Percentiles rank a stretch among this genome's conserved stretches.
Evolutionary conservation across 2,329 filamentous ascomycete species (phyloP).

Genomic region (Thielaviopsis populi): DNA sequence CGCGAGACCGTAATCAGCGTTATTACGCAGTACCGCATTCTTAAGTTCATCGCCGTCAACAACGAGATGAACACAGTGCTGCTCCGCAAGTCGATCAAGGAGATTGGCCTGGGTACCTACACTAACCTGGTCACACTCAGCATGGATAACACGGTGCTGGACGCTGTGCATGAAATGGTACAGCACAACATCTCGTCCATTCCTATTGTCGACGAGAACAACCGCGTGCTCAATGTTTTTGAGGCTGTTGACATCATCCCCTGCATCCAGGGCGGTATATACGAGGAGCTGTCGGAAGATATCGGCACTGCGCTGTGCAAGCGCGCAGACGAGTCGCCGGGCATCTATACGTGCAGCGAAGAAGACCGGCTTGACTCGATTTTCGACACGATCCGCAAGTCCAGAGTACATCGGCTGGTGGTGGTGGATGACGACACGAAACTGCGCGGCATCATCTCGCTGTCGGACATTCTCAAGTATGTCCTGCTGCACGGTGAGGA

Average conservation of each 20-base stretch:
- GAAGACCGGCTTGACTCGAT: slow-evolving; percentile 89
- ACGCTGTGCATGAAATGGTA: slow-evolving; percentile 88
- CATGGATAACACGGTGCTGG: slow-evolving; percentile 85
- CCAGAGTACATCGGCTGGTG: slow-evolving; percentile 80
- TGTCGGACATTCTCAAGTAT: slow-evolving; percentile 94
- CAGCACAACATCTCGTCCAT: slow-evolving; percentile 88
- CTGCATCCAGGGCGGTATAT: slow-evolving; percentile 81
- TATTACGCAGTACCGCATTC: slow-evolving; percentile 92
- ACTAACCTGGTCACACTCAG: slow-evolving; percentile 61
- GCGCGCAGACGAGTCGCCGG: slow-evolving; percentile 78
- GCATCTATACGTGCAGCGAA: slow-evolving; percentile 89
- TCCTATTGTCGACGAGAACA: slow-evolving; percentile 70
- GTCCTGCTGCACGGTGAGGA: slow-evolving; percentile 69
- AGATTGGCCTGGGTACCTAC: slow-evolving; percentile 78
- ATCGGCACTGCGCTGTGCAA: slow-evolving; percentile 83
- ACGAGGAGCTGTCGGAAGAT: slow-evolving; percentile 74
- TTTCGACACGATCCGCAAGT: slow-evolving; percentile 92
- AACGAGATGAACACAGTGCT: slow-evolving; percentile 69
- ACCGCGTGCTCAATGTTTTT: slow-evolving; percentile 80
- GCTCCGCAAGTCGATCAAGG: slow-evolving; percentile 71
- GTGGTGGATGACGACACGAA: slow-evolving; percentile 82
- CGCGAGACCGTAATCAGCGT: slow-evolving; percentile 90
- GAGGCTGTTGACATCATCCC: slow-evolving; percentile 96
- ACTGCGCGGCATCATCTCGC: slow-evolving; percentile 75
- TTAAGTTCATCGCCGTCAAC: slow-evolving; percentile 98